phyloP scores from a whole-genome alignment of 257 asterid species.

The Vinca minor region DNA sequence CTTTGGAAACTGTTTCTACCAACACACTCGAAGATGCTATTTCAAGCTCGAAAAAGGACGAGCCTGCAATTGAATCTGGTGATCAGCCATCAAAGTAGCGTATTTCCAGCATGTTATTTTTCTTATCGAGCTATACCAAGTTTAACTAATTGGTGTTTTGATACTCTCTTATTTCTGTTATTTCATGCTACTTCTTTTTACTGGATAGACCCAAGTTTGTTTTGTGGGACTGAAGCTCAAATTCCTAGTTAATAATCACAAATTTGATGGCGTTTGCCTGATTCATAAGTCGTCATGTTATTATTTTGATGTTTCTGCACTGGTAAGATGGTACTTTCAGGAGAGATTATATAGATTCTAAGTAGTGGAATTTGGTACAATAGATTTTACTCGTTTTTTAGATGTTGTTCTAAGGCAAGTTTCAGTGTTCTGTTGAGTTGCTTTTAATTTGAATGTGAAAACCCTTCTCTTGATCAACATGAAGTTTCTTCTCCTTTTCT shows the following conservation, averaged over 20 bases:
- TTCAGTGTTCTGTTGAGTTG: not conserved
- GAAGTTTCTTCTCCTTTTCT: not conserved
- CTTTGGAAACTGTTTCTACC: conserved; percentile 50
- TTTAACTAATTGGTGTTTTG: not conserved
- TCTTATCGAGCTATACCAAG: not conserved
- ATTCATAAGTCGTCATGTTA: not conserved
- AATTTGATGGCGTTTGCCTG: not conserved
- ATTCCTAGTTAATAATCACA: conserved; percentile 1
- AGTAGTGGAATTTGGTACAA: not conserved
- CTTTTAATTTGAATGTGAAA: not conserved
- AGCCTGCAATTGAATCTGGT: conserved; percentile 44
- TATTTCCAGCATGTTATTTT: not conserved
- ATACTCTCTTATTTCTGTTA: conserved; percentile 1
- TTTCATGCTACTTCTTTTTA: not conserved
- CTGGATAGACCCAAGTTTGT: not conserved
- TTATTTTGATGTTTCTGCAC: no score
- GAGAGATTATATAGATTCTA: no score
- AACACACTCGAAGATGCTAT: conserved; percentile 49
- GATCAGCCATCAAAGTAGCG: conserved; percentile 43
- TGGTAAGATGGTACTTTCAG: no score
- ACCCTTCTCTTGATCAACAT: not conserved
- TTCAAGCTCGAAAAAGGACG: conserved; percentile 43
- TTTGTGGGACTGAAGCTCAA: conserved; percentile 3
- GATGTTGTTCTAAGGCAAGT: not conserved
- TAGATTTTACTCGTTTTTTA: not conserved